phyloP scores from a whole-genome alignment of 805 yeast genomes.

The Peterozyma toletana region DNA sequence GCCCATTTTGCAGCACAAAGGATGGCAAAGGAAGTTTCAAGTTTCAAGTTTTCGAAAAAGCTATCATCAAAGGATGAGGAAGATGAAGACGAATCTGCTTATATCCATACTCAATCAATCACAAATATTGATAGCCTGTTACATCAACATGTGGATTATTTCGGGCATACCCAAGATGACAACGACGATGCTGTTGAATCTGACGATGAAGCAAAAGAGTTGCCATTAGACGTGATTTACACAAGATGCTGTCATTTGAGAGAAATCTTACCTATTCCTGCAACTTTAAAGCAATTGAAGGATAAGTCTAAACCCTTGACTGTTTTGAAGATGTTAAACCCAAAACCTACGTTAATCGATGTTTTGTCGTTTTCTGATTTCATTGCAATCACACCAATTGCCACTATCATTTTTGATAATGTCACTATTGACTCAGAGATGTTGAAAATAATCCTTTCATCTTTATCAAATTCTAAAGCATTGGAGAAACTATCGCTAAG shows the following conservation, averaged over 20 bases:
- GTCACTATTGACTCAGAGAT: constrained; percentile 47
- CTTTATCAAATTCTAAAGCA: constrained; percentile 32
- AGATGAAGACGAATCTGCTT: constrained; percentile 10
- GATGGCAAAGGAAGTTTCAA: constrained; percentile 58
- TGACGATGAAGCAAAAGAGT: constrained; percentile 9
- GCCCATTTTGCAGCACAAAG: constrained; percentile 68
- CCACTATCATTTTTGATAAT: constrained; percentile 50
- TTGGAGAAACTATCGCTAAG: constrained; percentile 47
- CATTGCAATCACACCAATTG: constrained; percentile 46
- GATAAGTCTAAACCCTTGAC: constrained; percentile 43
- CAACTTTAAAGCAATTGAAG: constrained; percentile 45
- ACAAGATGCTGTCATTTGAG: constrained; percentile 42
- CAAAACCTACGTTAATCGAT: constrained; percentile 52
- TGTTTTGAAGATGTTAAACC: constrained; percentile 48
- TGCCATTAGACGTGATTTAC: constrained; percentile 42
- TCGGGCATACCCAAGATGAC: constrained; percentile 11
- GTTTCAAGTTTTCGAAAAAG: constrained; percentile 24
- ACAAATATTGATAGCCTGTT: constrained; percentile 65
- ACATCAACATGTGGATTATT: constrained; percentile 35
- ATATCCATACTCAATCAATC: constrained; percentile 14
- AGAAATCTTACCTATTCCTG: constrained; percentile 43
- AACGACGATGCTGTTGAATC: constrained; percentile 6
- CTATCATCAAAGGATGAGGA: constrained; percentile 15
- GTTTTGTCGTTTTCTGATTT: constrained; percentile 51
- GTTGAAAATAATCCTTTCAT: constrained; percentile 40